phyloP scores from a whole-genome alignment of 495 filamentous ascomycete genomes.

The Penicillium robsamsonii region DNA sequence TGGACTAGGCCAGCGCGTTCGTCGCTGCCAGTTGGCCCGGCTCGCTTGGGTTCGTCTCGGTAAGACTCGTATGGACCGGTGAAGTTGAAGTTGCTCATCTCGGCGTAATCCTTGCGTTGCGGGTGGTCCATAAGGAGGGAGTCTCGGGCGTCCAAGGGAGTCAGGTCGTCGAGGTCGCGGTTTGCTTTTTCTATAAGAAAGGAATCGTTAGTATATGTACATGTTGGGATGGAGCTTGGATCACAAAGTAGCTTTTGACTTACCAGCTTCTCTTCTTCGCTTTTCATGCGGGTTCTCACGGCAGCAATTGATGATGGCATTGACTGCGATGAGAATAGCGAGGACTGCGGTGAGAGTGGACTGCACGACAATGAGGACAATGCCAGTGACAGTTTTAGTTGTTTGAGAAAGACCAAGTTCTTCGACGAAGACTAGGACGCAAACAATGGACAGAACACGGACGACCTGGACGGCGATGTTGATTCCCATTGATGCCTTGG shows the following conservation, averaged over 20 bases:
- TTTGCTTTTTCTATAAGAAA: constrained; percentile 66
- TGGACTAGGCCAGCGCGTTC: constrained; percentile 42
- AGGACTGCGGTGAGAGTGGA: constrained; percentile 77
- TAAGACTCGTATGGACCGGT: constrained; percentile 45
- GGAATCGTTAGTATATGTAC: constrained; percentile 15
- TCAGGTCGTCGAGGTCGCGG: constrained; percentile 81
- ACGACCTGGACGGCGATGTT: constrained; percentile 92
- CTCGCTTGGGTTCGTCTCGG: constrained; percentile 37
- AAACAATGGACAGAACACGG: constrained; percentile 85
- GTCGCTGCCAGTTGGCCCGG: constrained; percentile 36
- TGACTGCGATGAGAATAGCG: constrained; percentile 86
- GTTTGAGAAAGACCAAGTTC: constrained; percentile 87
- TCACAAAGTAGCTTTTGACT: constrained; percentile 31
- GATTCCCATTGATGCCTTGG: constrained; percentile 83
- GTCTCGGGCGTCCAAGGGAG: constrained; percentile 85
- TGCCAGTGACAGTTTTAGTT: constrained; percentile 90
- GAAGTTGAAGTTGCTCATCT: constrained; percentile 51
- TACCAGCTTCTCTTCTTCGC: constrained; percentile 81
- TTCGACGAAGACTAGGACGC: constrained; percentile 91
- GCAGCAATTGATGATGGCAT: constrained; percentile 78
- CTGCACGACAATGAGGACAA: constrained; percentile 87
- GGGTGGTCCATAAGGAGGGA: constrained; percentile 70
- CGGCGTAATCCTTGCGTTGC: constrained; percentile 38
- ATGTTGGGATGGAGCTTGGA: neutral
- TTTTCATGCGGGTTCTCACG: constrained; percentile 86